Conservation (phyloP, 192 early-diverging fungal species). For the Coemansia sp. region DNA sequence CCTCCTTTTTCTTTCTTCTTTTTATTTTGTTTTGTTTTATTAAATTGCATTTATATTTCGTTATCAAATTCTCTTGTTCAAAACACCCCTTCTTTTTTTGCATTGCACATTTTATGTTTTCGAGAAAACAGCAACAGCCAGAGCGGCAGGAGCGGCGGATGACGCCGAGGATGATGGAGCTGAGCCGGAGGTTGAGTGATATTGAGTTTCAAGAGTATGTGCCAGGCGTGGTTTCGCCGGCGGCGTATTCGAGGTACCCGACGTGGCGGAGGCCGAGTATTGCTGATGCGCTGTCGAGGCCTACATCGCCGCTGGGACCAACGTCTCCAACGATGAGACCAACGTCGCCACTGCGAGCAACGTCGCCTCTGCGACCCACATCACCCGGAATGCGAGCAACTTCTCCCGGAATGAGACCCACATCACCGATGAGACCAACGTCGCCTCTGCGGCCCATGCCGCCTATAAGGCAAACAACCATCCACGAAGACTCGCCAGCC, state of each 20-base stretch:
- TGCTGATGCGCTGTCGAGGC: background rate
- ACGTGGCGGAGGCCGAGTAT: slow-evolving; percentile 6
- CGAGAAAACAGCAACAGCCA: background rate
- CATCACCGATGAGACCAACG: background rate
- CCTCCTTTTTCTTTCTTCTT: background rate
- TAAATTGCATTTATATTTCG: too few relatives aligned
- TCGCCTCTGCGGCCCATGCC: background rate
- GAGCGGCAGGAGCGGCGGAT: slow-evolving; percentile 3
- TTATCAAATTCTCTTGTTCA: background rate
- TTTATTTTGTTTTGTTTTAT: background rate
- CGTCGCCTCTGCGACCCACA: background rate
- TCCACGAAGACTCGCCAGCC: slow-evolving; percentile 8
- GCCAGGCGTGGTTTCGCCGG: slow-evolving; percentile 6
- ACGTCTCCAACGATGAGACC: background rate
- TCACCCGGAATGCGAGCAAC: background rate
- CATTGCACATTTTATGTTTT: background rate
- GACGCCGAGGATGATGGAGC: slow-evolving; percentile 51
- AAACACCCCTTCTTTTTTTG: background rate
- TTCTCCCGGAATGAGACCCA: background rate
- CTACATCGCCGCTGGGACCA: background rate
- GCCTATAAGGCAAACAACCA: background rate
- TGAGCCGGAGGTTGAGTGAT: slow-evolving; percentile 35
- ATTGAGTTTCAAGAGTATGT: slow-evolving; percentile 32
- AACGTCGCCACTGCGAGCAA: background rate
- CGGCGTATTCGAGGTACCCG: slow-evolving; percentile 5